These are phyloP conservation scores for Erodium texanum DNA, from an alignment of 441 rosid genomes.

Conservation along the genomic window DNA sequence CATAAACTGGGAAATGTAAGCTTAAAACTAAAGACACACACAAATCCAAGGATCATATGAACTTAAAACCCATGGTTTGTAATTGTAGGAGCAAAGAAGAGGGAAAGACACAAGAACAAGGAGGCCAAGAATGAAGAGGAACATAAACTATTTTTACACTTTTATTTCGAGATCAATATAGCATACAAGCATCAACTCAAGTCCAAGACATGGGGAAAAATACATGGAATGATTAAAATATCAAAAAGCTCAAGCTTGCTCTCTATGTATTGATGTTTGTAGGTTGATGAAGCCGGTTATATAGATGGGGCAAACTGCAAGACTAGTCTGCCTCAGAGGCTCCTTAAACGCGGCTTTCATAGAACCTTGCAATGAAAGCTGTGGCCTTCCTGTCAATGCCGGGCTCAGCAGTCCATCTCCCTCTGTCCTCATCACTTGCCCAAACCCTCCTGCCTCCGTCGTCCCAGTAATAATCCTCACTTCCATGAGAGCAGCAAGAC, in stretches of 20 bases:
- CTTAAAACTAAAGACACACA: no score
- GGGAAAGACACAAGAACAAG: background rate
- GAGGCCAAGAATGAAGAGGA: no score
- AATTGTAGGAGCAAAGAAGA: no score
- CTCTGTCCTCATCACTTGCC: constrained; percentile 59
- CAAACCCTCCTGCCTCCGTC: constrained; percentile 40
- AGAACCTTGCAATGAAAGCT: constrained; percentile 55
- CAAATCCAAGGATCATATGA: no score
- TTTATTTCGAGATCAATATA: background rate
- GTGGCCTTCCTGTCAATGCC: constrained; percentile 62
- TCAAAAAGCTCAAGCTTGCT: background rate
- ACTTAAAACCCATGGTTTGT: no score
- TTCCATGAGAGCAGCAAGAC: constrained; percentile 47
- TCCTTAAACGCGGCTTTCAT: constrained; percentile 44
- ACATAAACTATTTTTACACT: background rate
- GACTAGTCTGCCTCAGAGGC: constrained; percentile 30
- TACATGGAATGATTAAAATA: background rate
- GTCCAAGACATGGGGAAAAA: background rate
- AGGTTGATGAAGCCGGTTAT: background rate
- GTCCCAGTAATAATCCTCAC: constrained; percentile 43
- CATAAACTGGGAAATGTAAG: no score
- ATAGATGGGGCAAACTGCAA: constrained; percentile 26
- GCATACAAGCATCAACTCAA: background rate
- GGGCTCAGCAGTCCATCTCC: constrained; percentile 66
- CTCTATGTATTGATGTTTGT: background rate